These are phyloP conservation scores for Stagonosporopsis vannaccii DNA, from an alignment of 2,329 filamentous ascomycete species.

Conservation along the genomic window DNA sequence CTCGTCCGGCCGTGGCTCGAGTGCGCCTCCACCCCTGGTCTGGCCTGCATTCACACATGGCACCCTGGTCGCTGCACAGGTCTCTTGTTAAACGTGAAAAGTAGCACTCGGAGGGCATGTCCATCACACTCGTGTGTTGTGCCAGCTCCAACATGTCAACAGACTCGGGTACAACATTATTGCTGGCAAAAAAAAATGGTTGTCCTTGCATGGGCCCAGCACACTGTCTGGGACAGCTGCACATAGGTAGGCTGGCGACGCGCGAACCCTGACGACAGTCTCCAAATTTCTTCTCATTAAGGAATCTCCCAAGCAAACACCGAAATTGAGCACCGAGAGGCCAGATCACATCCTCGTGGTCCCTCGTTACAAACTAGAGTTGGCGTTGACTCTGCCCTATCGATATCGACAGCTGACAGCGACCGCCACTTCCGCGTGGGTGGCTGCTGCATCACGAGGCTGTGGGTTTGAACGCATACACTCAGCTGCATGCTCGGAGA, in stretches of 20 bases:
- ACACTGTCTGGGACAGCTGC: slow-evolving; percentile 20
- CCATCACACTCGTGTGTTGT: slow-evolving; percentile 24
- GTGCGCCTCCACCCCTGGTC: slow-evolving; percentile 29
- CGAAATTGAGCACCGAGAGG: slow-evolving; percentile 12
- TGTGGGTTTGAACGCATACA: slow-evolving; percentile 5
- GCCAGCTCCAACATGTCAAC: slow-evolving; percentile 27
- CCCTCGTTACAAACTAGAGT: neutral
- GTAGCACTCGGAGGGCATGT: slow-evolving; percentile 16
- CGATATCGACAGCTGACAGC: slow-evolving; percentile 2
- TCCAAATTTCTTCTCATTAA: slow-evolving; percentile 7
- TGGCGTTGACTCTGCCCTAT: neutral
- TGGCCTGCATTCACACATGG: slow-evolving; percentile 44
- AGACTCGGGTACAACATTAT: slow-evolving; percentile 40
- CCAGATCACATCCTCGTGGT: slow-evolving; percentile 6
- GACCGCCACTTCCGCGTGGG: neutral
- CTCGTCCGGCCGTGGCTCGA: slow-evolving; percentile 23
- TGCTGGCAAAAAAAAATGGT: slow-evolving; percentile 26
- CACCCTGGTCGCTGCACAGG: slow-evolving; percentile 40
- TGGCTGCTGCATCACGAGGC: slow-evolving; percentile 4
- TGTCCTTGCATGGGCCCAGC: slow-evolving; percentile 37
- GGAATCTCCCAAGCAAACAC: slow-evolving; percentile 12
- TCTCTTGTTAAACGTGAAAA: slow-evolving; percentile 23
- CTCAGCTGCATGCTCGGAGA: slow-evolving; percentile 5
- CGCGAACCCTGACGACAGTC: slow-evolving; percentile 28
- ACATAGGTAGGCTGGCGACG: slow-evolving; percentile 14